Evolutionary conservation across 108 stramenopile genomes (phyloP).

Genomic region (Mayamaea pseudoterrestris): DNA sequence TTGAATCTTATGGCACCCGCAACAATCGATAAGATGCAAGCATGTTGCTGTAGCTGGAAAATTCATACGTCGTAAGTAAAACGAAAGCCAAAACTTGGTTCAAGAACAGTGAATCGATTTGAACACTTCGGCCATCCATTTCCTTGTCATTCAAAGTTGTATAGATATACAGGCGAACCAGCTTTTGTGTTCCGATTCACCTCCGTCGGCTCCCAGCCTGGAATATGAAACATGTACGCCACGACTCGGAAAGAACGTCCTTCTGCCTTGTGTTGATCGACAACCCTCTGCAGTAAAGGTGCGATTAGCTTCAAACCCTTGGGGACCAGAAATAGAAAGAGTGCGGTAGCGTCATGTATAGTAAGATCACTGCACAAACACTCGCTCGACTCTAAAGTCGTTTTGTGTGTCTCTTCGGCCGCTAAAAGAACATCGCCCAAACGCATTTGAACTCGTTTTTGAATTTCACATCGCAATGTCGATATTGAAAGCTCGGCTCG

Average conservation of each 20-base stretch:
- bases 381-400: neutral
- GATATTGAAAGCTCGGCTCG: conserved; percentile 17
- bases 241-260: conserved; percentile 32
- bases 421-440: conserved; percentile 30
- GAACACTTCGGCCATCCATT: too few relatives aligned
- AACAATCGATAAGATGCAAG: too few relatives aligned
- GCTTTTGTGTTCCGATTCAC: conserved; percentile 35
- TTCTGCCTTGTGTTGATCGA: conserved; percentile 17
- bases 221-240: conserved; percentile 61
- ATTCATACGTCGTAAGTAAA: too few relatives aligned
- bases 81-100: too few relatives aligned
- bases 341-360: conserved; percentile 56
- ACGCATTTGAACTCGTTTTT: conserved; percentile 37
- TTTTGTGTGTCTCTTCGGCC: neutral
- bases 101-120: too few relatives aligned
- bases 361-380: conserved; percentile 16
- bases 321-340: conserved; percentile 78
- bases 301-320: conserved; percentile 51
- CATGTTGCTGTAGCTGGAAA: too few relatives aligned
- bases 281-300: conserved; percentile 39
- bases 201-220: conserved; percentile 43
- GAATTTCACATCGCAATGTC: conserved; percentile 1
- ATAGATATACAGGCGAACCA: neutral
- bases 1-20: too few relatives aligned
- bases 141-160: too few relatives aligned